Evolutionary conservation across 2,329 filamentous ascomycete species (phyloP), one percentile per base, ranked within the genome.

Genomic region (Dactylonectria estremocensis): DNA sequence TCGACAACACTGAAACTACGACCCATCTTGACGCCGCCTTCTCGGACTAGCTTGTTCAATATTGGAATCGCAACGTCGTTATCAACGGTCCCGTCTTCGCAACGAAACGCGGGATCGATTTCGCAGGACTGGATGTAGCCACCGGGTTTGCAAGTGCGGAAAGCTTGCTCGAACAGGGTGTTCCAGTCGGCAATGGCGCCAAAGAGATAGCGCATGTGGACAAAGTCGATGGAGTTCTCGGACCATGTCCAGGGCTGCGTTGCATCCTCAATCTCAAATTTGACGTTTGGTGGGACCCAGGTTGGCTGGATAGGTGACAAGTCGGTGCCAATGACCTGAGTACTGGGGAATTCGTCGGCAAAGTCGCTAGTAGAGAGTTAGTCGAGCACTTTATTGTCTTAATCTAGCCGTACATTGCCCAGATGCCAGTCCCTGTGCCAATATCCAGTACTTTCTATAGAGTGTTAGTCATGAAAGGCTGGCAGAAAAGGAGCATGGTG

Each of bases 141-240:
- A 4, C 67, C 67, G 1, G 54, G 67, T 14, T 48, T 59, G 11
- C 63, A 66, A 7, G 43, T 43, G 14, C 59, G 49, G 31, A 63
- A 63, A 3, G 67, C 63, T 22, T 67, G 40, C 2, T 59, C 24
- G 11, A 69, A 69, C 11, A 69, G 14, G 2, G 11, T 37, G 20
- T 49, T 37, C 67, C 67, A 69, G 31, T 69, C 55, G 2, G 33
- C 18, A 14, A 69, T 53, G 14, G 57, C 54, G 16, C 63, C 67
- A 22, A 69, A 60, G 3, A 69, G 67, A 31, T 69, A 69, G 28
- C 63, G 63, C 8, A 66, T 45, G 24, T 69, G 67, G 11, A 67
- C 45, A 48, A 69, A 66, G n/a, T 63, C 66, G 24, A 69, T 63
- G 2, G 20, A n/a, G 9, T 66, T 35, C 8, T 63, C 59, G 2